Conservation (phyloP, 306 rosid species). For the Quercus glauca region DNA sequence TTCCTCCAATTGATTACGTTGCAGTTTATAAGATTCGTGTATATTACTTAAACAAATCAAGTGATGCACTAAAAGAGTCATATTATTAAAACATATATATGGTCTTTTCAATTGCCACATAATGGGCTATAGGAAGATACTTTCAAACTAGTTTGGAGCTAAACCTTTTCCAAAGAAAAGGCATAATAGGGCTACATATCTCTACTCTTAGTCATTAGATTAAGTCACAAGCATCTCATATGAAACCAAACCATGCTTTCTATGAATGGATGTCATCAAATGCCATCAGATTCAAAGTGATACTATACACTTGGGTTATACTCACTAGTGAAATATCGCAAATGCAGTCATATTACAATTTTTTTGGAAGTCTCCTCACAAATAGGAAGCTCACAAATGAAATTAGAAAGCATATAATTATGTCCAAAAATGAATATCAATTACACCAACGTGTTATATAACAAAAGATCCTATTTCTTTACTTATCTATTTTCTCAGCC, state of each 20-base stretch:
- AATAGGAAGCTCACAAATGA: neutral
- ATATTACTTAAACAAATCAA: too few species aligned
- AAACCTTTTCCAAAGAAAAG: too few species aligned
- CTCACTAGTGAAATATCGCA: neutral
- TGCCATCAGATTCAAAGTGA: neutral
- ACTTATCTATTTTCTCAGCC: neutral
- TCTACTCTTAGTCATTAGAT: neutral
- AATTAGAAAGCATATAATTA: neutral
- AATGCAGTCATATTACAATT: neutral
- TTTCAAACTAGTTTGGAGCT: too few species aligned
- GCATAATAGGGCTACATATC: too few species aligned
- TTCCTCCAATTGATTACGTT: too few species aligned
- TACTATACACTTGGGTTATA: neutral
- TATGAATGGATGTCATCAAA: neutral
- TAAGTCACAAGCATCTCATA: neutral
- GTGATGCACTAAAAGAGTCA: too few species aligned
- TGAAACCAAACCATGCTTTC: neutral
- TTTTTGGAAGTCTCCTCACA: neutral
- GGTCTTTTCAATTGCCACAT: too few species aligned
- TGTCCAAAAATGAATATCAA: constrained; percentile 1
- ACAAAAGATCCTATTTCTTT: neutral
- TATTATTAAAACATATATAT: too few species aligned
- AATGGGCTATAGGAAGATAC: too few species aligned
- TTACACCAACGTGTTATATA: neutral
- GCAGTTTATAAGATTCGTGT: too few species aligned